Evolutionary conservation across 2,329 filamentous ascomycete genomes (phyloP).

Genomic region (Penicillium frequentans): DNA sequence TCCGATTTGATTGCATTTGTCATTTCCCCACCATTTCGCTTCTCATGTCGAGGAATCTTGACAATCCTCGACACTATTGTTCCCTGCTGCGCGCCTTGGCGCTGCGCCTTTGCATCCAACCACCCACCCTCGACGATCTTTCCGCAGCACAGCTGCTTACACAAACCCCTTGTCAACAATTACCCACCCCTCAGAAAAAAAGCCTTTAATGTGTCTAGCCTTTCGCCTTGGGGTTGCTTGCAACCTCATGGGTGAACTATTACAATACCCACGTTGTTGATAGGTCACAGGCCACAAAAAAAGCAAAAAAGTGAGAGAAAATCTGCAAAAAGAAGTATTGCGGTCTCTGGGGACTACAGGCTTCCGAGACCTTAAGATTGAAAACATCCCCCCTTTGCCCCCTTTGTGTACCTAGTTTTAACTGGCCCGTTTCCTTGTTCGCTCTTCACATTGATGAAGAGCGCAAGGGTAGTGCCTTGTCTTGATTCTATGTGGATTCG

Average conservation of each 20-base stretch:
- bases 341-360: slow-evolving; percentile 16
- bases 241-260: slow-evolving; percentile 1
- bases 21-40: slow-evolving; percentile 3
- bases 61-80: slow-evolving; percentile 7
- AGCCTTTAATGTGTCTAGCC: slow-evolving; percentile 27
- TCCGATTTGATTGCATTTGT: slow-evolving; percentile 20
- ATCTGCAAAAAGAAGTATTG: slow-evolving; percentile 21
- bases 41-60: slow-evolving; percentile 17
- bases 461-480: slow-evolving; percentile 4
- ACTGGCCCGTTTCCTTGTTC: slow-evolving; percentile 6
- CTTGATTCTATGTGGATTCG: slow-evolving; percentile 18
- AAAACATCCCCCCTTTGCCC: slow-evolving; percentile 7
- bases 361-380: slow-evolving; percentile 24
- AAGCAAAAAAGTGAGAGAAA: slow-evolving; percentile 29
- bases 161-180: slow-evolving; percentile 1
- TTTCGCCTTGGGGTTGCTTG: neutral
- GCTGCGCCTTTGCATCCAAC: slow-evolving; percentile 23
- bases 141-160: slow-evolving; percentile 17
- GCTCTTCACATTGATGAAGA: neutral
- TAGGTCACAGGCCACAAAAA: slow-evolving; percentile 25
- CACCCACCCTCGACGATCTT: slow-evolving; percentile 22
- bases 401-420: slow-evolving; percentile 23
- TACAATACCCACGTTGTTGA: neutral
- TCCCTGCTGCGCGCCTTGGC: slow-evolving; percentile 21
- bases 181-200: slow-evolving; percentile 10